Base-by-base conservation (phyloP, 164 flowering plant genomes). In the Umbellularia californica region DNA sequence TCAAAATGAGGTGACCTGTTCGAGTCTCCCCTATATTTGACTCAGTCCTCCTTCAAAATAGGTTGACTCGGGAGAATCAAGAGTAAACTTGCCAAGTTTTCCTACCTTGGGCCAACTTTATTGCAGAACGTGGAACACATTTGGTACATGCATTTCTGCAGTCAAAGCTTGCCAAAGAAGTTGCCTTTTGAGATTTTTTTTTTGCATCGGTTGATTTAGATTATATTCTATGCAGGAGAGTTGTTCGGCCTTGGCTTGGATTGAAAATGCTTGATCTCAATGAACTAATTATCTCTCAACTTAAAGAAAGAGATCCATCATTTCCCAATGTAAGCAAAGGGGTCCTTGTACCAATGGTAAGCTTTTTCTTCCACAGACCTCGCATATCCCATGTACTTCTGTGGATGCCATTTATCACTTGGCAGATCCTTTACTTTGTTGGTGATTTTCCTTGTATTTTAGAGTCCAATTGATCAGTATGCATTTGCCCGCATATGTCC, bases 241-340 rank as follows among this genome's bases (percentile, higher is more conserved):
- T 95, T 74, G 86, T 93, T 68, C 87, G 98, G 63, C 97, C 98
- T 70, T 95, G 98, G 98, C 87, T 95, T 74, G 98, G 98, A 70
- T 79, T 95, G 80, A 93, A 87, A 82, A 95, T 95, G 98, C 68
- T 93, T 77, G 98, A 93, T 80, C 97, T 95, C 17, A 93, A 91
- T 79, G 85, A 88, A 2, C 85, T 88, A 94, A 86, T 95, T 50
- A 69, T 90, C 78, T 81, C 90, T 68, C 97, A 95, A 83, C 92
- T 95, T 58, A 93, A 89, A 80, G 95, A 93, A 81, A 88, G 83
- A 80, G 90, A 93, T 73, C 50, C 83, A n/a, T 22, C 83, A 33
- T 93, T 95, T 65, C 98, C 98, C 23, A 74, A 84, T 81, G 87
- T 95, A 27, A 77, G 66, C 23, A 87, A 75, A 81, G 98, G 98